phyloP scores from a whole-genome alignment of 140 eudicot species.

The Senecio squalidus region DNA sequence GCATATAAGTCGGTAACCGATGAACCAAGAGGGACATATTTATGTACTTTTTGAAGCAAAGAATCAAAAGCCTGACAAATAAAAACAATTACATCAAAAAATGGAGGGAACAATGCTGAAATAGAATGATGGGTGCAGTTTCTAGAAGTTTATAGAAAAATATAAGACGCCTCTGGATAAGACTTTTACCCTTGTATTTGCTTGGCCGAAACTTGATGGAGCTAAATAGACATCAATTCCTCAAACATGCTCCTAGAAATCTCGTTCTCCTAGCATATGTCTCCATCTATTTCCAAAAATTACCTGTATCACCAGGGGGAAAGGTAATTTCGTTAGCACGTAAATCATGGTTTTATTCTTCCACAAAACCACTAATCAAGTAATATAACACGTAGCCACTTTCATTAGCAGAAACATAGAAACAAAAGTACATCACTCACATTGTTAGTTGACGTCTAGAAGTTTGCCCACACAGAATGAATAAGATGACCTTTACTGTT shows the following conservation, averaged over 20 bases:
- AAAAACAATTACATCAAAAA: constrained; percentile 12
- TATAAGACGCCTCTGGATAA: neutral
- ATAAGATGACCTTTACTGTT: constrained; percentile 55
- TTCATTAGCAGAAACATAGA: constrained; percentile 3
- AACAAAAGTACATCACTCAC: constrained; percentile 42
- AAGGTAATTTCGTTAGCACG: neutral
- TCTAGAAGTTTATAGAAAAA: neutral
- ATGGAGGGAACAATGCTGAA: constrained; percentile 1
- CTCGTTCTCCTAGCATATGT: constrained; percentile 85
- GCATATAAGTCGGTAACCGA: constrained; percentile 94
- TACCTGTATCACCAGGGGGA: constrained; percentile 41
- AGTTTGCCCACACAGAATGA: constrained; percentile 98
- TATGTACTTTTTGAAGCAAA: constrained; percentile 74
- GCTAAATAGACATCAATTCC: constrained; percentile 87
- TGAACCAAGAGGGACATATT: constrained; percentile 79
- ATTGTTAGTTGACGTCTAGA: constrained; percentile 80
- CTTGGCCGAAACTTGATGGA: constrained; percentile 97
- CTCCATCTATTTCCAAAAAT: constrained; percentile 99
- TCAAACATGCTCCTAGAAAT: constrained; percentile 96
- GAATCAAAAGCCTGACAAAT: constrained; percentile 82
- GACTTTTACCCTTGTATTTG: constrained; percentile 75
- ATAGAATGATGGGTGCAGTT: neutral
- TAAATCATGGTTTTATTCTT: neutral
- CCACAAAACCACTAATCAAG: neutral
- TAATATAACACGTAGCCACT: constrained; percentile 1